phyloP scores from a whole-genome alignment of 305 asterid species.

The Plantago lanceolata region DNA sequence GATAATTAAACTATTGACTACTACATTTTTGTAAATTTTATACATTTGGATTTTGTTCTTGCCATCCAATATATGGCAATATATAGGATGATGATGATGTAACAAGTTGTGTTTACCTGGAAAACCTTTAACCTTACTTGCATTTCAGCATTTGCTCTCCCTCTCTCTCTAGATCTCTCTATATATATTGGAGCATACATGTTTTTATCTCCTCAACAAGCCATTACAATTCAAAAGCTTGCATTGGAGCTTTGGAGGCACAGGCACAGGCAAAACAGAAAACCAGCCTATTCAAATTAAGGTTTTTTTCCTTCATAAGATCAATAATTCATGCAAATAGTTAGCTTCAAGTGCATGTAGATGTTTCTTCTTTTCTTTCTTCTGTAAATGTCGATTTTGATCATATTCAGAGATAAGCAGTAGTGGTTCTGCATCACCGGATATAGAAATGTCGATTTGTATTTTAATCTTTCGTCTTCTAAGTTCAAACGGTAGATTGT shows the following conservation, averaged over 20 bases:
- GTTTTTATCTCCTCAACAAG: background rate
- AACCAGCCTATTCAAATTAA: background rate
- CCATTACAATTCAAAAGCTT: conserved; percentile 1
- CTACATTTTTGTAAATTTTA: background rate
- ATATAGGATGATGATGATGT: background rate
- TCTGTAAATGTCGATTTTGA: too few species aligned
- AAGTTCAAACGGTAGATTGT: too few species aligned
- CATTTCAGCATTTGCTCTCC: background rate
- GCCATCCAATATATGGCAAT: conserved; percentile 4
- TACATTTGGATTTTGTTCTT: background rate
- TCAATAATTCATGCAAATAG: too few species aligned
- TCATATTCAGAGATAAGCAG: too few species aligned
- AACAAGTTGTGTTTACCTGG: conserved; percentile 5
- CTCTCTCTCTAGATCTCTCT: too few species aligned
- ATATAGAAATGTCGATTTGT: too few species aligned
- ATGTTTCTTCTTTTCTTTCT: too few species aligned
- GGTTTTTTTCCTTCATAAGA: too few species aligned
- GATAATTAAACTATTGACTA: too few species aligned
- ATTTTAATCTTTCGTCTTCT: too few species aligned
- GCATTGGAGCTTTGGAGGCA: background rate
- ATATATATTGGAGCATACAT: conserved; percentile 5
- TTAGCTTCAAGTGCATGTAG: too few species aligned
- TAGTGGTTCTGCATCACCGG: too few species aligned
- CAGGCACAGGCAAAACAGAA: background rate
- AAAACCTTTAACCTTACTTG: background rate